Conservation (phyloP, 1,139 yeast species). For the Yamadazyma epiphylla region DNA sequence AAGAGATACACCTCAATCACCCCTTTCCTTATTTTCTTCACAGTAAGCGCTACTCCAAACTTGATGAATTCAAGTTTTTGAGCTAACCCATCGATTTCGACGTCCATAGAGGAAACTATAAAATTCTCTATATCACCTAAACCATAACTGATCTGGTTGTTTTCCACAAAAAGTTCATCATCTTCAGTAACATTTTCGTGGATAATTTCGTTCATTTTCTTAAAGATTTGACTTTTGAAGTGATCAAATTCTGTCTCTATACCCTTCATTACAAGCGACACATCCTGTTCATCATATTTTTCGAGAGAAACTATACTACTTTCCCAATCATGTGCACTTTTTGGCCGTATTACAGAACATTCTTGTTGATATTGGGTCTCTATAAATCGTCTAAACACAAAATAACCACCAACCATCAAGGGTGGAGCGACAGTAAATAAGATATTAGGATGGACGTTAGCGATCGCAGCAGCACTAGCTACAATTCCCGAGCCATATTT, state of each 20-base stretch:
- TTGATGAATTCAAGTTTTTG: constrained; percentile 23
- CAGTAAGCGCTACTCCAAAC: constrained; percentile 30
- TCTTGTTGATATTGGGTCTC: constrained; percentile 16
- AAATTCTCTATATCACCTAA: constrained; percentile 30
- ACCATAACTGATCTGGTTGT: constrained; percentile 17
- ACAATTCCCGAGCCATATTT: constrained; percentile 29
- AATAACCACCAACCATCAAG: constrained; percentile 22
- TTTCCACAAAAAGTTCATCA: constrained; percentile 20
- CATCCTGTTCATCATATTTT: constrained; percentile 31
- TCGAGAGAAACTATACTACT: constrained; percentile 17
- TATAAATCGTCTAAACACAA: constrained; percentile 11
- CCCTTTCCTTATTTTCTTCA: constrained; percentile 26
- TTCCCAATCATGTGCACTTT: constrained; percentile 6
- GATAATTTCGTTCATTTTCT: constrained; percentile 22
- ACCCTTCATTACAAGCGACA: constrained; percentile 29
- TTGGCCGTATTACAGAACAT: constrained; percentile 6
- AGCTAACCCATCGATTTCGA: constrained; percentile 3
- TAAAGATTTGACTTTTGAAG: constrained; percentile 26
- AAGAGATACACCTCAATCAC: constrained; percentile 30
- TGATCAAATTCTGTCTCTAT: constrained; percentile 38
- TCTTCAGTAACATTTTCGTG: constrained; percentile 21
- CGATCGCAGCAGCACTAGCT: constrained; percentile 24
- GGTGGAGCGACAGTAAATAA: constrained; percentile 39
- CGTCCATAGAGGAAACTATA: constrained; percentile 13
- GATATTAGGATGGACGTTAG: constrained; percentile 34